phyloP scores from a whole-genome alignment of 352 stramenopile genomes.

The Phytophthora pini region DNA sequence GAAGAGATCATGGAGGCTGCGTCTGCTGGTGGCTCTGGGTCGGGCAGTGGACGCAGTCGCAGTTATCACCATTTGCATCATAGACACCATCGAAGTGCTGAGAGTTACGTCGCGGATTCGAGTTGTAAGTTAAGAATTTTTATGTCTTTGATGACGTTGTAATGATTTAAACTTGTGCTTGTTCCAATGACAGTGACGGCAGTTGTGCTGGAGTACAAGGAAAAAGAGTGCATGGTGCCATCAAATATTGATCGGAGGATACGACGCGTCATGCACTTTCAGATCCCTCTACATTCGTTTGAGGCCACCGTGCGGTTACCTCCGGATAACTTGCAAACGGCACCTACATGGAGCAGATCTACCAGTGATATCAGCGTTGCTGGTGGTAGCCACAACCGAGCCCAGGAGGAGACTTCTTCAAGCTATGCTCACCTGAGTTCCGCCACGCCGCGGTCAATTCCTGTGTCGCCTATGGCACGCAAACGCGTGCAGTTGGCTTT shows the following conservation, averaged over 20 bases:
- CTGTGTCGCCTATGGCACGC: conserved; percentile 73
- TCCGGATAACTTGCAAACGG: conserved; percentile 31
- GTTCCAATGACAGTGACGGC: conserved; percentile 61
- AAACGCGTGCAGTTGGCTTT: conserved; percentile 81
- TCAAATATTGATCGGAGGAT: conserved; percentile 87
- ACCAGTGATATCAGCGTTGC: conserved; percentile 22
- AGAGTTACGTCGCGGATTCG: conserved; percentile 71
- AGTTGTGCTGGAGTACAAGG: conserved; percentile 87
- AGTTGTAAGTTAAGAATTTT: conserved; percentile 52
- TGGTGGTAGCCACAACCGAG: conserved; percentile 21
- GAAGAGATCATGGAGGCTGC: conserved; percentile 48
- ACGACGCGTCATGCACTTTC: conserved; percentile 90
- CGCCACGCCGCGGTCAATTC: conserved; percentile 83
- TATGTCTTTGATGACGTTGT: conserved; percentile 27
- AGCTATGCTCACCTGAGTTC: conserved; percentile 53
- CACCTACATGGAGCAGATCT: conserved; percentile 23
- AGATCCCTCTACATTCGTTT: conserved; percentile 85
- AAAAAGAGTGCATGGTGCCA: conserved; percentile 85
- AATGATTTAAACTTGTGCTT: conserved; percentile 9
- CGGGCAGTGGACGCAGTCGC: conserved; percentile 27
- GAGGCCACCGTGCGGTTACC: conserved; percentile 84
- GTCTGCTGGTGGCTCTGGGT: conserved; percentile 27
- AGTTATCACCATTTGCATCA: conserved; percentile 47
- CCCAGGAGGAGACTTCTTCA: conserved; percentile 46
- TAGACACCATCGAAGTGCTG: conserved; percentile 32